Base-by-base conservation (phyloP, 345 rosid species). In the Euclidium syriacum region DNA sequence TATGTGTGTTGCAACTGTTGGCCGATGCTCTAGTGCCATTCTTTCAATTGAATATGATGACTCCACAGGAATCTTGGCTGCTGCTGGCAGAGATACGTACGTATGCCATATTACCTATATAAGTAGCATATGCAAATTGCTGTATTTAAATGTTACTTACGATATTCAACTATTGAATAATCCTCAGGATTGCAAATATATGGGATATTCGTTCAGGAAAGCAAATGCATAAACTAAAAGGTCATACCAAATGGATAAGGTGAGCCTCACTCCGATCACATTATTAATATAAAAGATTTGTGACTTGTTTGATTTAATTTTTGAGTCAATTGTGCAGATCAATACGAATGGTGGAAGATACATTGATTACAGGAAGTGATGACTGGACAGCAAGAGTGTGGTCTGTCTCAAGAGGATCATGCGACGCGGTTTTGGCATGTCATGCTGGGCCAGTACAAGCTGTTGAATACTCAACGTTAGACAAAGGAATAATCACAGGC, bases 301-400 rank as follows among this genome's bases (percentile, higher is more conserved):
- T 4, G 43, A 4, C 27, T 65, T 60, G 16, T 47, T 36, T 62
- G 74, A 62, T 55, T 6, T 23, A 27, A 47, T 41, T n/a, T n/a
- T n/a, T 40, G 43, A 47, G 17, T 58, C 67, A 48, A 43, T 75
- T 41, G 43, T 83, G 79, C 88, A 95, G 99, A 80, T 83, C 96
- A 42, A 76, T 87, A 52, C 81, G 97, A 81, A 95, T 95, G 99
- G 96, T 84, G 23, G 96, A 86, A 25, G 99, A 95, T 68, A 90
- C 96, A 15, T 51, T 95, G 69, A 71, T 95, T 60, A 95, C 97
- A 32, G 99, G 97, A 47, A 86, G 99, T 72, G 99, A 95, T 79
- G 99, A 95, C 68, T 95, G 99, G 99, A 95, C 99, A 1, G 99
- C 99, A 48, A 82, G 99, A 79, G 78, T 95, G 51, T 95, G 99